Conservation (phyloP, 73 alveolate genomes). For the Tetrahymena borealis region DNA sequence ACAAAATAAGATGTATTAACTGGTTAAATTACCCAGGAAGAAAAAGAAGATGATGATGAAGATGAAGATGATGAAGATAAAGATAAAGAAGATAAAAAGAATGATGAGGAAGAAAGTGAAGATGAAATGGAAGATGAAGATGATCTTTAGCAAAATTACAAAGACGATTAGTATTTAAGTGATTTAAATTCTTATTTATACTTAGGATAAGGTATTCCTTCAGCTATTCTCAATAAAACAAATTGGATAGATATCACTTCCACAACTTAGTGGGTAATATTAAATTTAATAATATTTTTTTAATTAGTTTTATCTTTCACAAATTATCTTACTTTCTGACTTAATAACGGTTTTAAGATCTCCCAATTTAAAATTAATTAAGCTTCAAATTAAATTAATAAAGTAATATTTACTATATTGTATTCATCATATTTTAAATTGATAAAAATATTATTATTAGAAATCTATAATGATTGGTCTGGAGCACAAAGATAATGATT, state of each 20-base stretch:
- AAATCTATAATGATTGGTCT: background rate
- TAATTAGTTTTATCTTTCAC: background rate
- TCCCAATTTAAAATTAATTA: no score
- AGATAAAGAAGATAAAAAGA: background rate
- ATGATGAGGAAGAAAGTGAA: no score
- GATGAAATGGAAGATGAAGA: background rate
- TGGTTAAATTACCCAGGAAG: no score
- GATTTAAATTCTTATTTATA: background rate
- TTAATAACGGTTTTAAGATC: no score
- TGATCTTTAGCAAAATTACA: background rate
- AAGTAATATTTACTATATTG: no score
- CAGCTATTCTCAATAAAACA: background rate
- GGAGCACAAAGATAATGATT: background rate
- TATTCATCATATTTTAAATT: no score
- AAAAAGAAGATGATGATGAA: background rate
- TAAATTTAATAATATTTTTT: no score
- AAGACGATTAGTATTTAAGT: background rate
- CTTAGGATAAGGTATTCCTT: background rate
- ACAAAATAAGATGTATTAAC: no score
- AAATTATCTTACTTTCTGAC: no score
- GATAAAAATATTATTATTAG: no score
- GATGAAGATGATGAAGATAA: background rate
- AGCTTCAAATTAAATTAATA: no score
- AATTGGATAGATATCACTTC: background rate
- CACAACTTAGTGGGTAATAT: background rate